These are phyloP conservation scores for Vitis cinerea DNA, from an alignment of 164 flowering plant genomes.

Conservation along the genomic window DNA sequence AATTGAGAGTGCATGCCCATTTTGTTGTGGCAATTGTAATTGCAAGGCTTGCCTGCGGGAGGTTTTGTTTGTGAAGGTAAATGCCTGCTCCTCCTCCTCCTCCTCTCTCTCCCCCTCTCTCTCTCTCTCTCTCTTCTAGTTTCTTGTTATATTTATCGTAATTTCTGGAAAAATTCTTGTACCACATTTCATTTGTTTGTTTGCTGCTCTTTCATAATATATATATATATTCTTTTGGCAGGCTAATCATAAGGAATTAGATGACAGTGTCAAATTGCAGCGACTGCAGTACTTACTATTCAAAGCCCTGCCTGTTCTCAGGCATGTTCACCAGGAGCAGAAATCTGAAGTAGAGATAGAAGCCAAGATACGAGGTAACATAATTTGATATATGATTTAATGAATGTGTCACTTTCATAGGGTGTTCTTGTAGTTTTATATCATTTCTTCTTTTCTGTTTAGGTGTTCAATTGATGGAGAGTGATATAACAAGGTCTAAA, in stretches of 20 bases:
- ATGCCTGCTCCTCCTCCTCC: not conserved
- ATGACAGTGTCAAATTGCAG: constrained; percentile 38
- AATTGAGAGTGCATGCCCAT: constrained; percentile 58
- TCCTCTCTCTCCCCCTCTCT: not conserved
- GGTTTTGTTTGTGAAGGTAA: constrained; percentile 32
- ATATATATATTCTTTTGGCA: constrained; percentile 23
- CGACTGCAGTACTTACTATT: constrained; percentile 52
- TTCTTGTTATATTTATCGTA: not conserved
- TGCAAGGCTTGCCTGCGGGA: constrained; percentile 72
- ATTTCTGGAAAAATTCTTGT: not conserved
- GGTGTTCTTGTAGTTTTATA: too few species aligned
- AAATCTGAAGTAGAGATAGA: constrained; percentile 56
- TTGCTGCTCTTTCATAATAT: not conserved
- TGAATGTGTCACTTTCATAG: too few species aligned
- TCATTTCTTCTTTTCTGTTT: constrained; percentile 7
- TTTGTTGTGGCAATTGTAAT: constrained; percentile 77
- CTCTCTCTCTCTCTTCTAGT: not conserved
- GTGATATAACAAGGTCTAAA: constrained; percentile 31
- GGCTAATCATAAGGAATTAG: constrained; percentile 32
- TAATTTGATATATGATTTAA: not conserved
- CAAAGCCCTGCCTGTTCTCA: constrained; percentile 63
- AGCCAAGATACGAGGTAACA: constrained; percentile 49
- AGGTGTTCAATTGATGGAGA: constrained; percentile 44
- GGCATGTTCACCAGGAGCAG: constrained; percentile 59
- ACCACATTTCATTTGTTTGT: too few species aligned